Percentiles rank a stretch among this genome's conserved stretches.
These are phyloP conservation scores for Amanita pallidorosea DNA, from an alignment of 768 basidiomycete genomes.

Conservation along the genomic window DNA sequence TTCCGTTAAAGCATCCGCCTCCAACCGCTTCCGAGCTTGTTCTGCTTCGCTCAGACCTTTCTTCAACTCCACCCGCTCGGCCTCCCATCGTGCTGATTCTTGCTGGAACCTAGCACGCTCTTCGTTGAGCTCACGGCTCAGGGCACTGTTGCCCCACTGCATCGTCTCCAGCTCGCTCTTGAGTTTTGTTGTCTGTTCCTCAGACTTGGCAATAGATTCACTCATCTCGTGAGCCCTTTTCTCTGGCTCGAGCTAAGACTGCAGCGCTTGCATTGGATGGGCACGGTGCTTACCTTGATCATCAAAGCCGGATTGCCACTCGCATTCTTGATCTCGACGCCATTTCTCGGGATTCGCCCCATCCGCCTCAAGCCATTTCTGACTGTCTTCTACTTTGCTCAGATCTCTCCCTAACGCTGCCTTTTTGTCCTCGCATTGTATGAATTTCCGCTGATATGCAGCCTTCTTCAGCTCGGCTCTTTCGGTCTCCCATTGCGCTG, in stretches of 20 bases:
- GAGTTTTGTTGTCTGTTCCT: constrained; percentile 14
- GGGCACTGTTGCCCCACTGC: neutral
- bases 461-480: neutral
- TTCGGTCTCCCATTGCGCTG: neutral
- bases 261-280: neutral
- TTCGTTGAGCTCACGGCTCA: neutral
- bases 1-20: neutral
- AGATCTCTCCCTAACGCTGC: neutral
- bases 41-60: neutral
- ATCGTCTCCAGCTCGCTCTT: neutral
- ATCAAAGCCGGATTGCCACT: neutral
- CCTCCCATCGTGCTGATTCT: neutral
- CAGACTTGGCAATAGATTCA: constrained; percentile 19
- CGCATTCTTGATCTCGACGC: neutral
- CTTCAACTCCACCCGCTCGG: neutral
- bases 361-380: neutral
- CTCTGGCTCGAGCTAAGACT: neutral
- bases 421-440: neutral
- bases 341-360: neutral
- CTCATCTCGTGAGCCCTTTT: constrained; percentile 13
- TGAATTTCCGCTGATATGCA: too few species aligned
- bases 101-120: neutral
- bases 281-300: neutral
- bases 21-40: neutral
- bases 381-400: neutral